A percentile compares a stretch with the other conserved stretches of the same genome.
Evolutionary conservation across 345 rosid species (phyloP).

Genomic region (Psidium friedrichsthalianum): DNA sequence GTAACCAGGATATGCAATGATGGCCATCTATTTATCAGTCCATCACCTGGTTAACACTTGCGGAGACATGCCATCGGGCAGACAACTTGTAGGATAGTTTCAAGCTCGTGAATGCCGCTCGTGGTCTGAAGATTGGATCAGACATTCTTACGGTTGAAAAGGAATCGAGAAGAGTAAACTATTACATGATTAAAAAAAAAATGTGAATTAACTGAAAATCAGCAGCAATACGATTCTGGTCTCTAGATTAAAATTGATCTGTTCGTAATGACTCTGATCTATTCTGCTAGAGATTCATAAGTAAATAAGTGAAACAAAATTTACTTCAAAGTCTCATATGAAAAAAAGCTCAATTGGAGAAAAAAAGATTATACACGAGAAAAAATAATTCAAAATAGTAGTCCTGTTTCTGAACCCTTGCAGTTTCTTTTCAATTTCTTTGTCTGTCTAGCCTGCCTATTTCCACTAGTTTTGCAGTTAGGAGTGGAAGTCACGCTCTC

Average conservation of each 20-base stretch:
- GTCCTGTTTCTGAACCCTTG: constrained; percentile 18
- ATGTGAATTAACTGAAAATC: not conserved
- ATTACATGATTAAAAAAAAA: not conserved
- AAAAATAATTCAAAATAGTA: constrained; percentile 59
- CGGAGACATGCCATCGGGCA: not conserved
- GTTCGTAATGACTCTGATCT: not conserved
- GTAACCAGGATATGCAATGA: not conserved
- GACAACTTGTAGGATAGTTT: not conserved
- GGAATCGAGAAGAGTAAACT: not conserved
- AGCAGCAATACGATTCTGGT: not conserved
- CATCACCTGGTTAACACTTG: not conserved
- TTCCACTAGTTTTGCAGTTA: constrained; percentile 12
- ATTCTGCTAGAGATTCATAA: not conserved
- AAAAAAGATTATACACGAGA: constrained; percentile 17
- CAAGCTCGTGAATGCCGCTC: not conserved
- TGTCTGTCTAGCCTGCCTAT: constrained; percentile 11
- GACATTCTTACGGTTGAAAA: not conserved
- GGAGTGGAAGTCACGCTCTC: constrained; percentile 44
- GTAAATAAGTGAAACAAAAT: not conserved
- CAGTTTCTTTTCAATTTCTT: constrained; percentile 21
- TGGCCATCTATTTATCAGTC: not conserved
- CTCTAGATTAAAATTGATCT: not conserved
- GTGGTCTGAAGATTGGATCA: too few relatives aligned
- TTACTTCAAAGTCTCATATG: not conserved
- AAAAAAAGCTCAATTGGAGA: not conserved